Base-by-base conservation (phyloP, 148 eudicot species). In the Camellia sinensis region DNA sequence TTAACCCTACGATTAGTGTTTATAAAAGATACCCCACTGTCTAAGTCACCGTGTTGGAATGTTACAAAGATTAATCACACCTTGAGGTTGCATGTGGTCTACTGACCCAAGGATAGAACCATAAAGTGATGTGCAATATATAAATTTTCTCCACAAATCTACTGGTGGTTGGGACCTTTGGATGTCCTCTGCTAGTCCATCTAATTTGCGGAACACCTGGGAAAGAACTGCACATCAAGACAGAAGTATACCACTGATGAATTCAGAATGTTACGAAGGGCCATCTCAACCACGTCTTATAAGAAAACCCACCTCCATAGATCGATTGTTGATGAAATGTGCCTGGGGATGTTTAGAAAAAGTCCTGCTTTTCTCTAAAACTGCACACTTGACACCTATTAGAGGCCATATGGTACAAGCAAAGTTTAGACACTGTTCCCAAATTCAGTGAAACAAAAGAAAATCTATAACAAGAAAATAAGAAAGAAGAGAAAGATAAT, bases 51-150 rank as follows among this genome's bases (percentile, higher is more conserved):
- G 41, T 41, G 37, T 52, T 50, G 59, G 21, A 66, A 50, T 50
- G 46, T 60, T 13, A 40, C 17, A 81, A 61, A 70, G n/a, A 61
- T 74, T 56, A 66, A 41, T n/a, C 67, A 48, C 80, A 96, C 99
- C 99, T 93, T 94, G 91, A 80, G 95, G 95, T 81, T 91, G 94
- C 91, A 96, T 93, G 84, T 96, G 99, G 82, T 96, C 98, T 73
- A 96, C 98, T 72, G 94, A 84, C 59, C 99, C 99, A 53, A 96
- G 94, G 81, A 92, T 78, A 70, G 92, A 83, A 84, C 98, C 99
- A 74, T 91, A 86, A 62, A 96, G 94, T 56, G 99, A 92, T 21
- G 98, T 93, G 79, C 99, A 96, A 84, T 96, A 96, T 64, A 96
- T 84, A 79, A 96, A 96, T 83, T 96, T 96, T 80, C 99, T 91